Evolutionary conservation across 2,329 filamentous ascomycete genomes (phyloP).

Genomic region (Pseudocercospora cruenta): DNA sequence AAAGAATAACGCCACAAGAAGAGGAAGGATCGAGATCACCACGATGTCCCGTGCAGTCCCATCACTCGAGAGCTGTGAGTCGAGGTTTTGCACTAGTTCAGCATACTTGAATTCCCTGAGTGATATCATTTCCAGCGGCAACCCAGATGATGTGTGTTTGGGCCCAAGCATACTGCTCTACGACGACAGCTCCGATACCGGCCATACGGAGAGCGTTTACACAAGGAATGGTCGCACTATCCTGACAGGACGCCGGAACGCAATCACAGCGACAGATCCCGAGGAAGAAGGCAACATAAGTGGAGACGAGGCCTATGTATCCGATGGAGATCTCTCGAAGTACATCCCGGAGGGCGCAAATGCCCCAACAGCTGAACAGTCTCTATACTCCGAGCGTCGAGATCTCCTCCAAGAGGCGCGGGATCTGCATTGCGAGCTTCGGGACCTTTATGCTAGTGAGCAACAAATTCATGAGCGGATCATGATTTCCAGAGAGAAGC

Average conservation of each 20-base stretch:
- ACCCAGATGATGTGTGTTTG: neutral
- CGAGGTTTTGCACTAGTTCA: neutral
- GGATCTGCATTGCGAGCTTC: neutral
- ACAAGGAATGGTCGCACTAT: neutral
- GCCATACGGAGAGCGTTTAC: neutral
- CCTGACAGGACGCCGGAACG: neutral
- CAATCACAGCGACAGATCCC: neutral
- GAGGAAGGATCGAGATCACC: neutral
- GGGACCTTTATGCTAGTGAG: neutral
- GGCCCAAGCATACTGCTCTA: neutral
- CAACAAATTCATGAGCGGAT: neutral
- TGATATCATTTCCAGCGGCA: neutral
- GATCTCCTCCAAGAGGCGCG: neutral
- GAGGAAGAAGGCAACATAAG: too few species aligned
- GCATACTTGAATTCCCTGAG: neutral
- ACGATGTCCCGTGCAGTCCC: neutral
- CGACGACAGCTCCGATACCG: constrained; percentile 1
- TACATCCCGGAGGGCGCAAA: neutral
- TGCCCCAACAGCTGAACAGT: neutral
- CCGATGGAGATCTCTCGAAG: neutral
- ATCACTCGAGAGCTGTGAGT: neutral
- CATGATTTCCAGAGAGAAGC: neutral
- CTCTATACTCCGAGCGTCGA: neutral
- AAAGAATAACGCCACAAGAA: neutral
- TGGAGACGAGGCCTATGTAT: neutral